Evolutionary conservation across 306 rosid species (phyloP), one percentile per base, ranked within the genome.

Genomic region (Erythrophleum fordii): DNA sequence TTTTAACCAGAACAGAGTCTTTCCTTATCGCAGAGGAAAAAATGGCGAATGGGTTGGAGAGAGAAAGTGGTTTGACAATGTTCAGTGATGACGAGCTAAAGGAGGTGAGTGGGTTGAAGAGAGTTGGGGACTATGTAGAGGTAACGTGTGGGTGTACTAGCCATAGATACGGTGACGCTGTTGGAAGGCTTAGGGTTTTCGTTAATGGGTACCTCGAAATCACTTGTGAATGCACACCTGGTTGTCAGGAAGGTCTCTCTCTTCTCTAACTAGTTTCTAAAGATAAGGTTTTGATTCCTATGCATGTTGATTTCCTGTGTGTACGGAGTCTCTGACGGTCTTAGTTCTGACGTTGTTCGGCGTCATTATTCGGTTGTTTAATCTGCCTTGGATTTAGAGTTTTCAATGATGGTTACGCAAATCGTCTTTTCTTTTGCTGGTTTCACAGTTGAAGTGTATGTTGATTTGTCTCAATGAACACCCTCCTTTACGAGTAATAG

Each of bases 141-240:
- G 97, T 94, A 51, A 94, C 86, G 91, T 94, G 98, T 65, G 98
- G 98, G 56, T 94, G 98, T 83, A 94, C 98, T 0, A 94, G 98
- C 75, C 98, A 94, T 68, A 86, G 98, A 72, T 94, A 94, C 51
- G 98, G 98, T 48, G 98, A 94, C 61, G 97, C 98, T 77, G 98
- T 94, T 60, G 98, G 98, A 28, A 92, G 98, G 84, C 98, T 94
- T 94, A 94, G 97, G 98, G 98, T 94, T 94, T 94, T 88, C 90
- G 48, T 83, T 37, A 94, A 85, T 87, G 98, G 98, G 18, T 89
- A 83, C 78, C 98, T 94, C 37, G 88, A 92, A 85, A 87, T 94
- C 91, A 76, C 88, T 79, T 94, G 98, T 76, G 98, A 94, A 84
- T 94, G 98, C 97, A 92, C 97, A 85, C 98, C 98, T 87, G 98